A percentile compares a stretch with the other conserved stretches of the same genome.
Evolutionary conservation across 768 basidiomycete species (phyloP).

Genomic region (Daedaleopsis sinensis): DNA sequence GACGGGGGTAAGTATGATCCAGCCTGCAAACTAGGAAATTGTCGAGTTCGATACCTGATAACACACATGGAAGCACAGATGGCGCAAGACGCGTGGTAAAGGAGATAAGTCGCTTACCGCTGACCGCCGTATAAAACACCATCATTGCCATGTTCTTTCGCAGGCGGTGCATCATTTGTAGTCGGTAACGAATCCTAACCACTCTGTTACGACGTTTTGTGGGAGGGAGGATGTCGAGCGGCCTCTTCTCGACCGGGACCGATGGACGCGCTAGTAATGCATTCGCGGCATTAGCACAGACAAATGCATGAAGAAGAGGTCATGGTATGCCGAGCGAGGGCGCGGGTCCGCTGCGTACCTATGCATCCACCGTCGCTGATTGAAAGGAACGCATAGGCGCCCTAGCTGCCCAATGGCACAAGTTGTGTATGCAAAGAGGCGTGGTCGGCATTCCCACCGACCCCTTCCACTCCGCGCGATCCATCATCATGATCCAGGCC

Average conservation of each 20-base stretch:
- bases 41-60: slow-evolving; percentile 11
- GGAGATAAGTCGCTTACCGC: not conserved
- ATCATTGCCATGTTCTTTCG: too few species aligned
- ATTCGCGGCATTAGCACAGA: slow-evolving; percentile 4
- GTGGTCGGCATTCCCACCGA: not conserved
- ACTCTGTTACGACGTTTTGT: slow-evolving; percentile 7
- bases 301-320: not conserved
- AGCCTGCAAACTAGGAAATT: not conserved
- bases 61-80: slow-evolving; percentile 2
- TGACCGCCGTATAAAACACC: not conserved
- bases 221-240: not conserved
- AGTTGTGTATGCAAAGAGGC: slow-evolving; percentile 12
- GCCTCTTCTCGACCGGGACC: not conserved
- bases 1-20: not conserved
- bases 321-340: not conserved
- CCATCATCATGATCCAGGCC: not conserved
- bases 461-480: not conserved
- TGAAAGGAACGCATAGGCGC: slow-evolving; percentile 5
- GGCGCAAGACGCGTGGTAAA: not conserved
- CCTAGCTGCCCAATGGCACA: slow-evolving; percentile 7
- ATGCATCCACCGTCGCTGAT: slow-evolving; percentile 3
- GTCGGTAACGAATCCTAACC: slow-evolving; percentile 9
- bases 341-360: slow-evolving; percentile 2
- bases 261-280: slow-evolving; percentile 1
- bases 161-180: not conserved